Percentiles rank a stretch among this genome's conserved stretches.
Evolutionary conservation across 768 basidiomycete species (phyloP).

Genomic region (Macrocybe gigantea): DNA sequence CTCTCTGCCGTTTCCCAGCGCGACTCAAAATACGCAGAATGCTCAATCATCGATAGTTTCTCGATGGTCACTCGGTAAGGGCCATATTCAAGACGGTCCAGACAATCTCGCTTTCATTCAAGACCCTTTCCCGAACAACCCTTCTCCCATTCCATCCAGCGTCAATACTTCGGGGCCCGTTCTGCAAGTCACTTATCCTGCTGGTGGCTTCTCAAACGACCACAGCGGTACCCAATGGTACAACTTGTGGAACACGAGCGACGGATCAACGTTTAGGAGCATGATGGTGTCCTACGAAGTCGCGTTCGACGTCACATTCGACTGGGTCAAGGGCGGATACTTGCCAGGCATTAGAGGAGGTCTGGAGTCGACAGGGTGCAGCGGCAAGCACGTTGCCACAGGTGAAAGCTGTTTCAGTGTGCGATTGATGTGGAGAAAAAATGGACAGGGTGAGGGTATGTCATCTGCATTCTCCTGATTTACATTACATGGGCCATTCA

Average conservation of each 20-base stretch:
- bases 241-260: slow-evolving; percentile 60
- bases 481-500: too few species aligned
- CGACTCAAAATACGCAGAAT: slow-evolving; percentile 45
- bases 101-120: slow-evolving; percentile 54
- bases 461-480: not conserved
- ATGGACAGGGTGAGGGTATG: slow-evolving; percentile 66
- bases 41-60: slow-evolving; percentile 46
- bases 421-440: slow-evolving; percentile 70
- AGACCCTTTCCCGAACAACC: slow-evolving; percentile 58
- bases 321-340: slow-evolving; percentile 74
- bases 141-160: slow-evolving; percentile 21
- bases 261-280: slow-evolving; percentile 50
- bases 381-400: slow-evolving; percentile 58
- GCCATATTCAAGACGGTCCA: slow-evolving; percentile 52
- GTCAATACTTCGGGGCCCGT: slow-evolving; percentile 33
- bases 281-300: slow-evolving; percentile 75
- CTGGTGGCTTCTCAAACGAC: slow-evolving; percentile 50
- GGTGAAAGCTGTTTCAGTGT: slow-evolving; percentile 70
- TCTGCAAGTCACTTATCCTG: slow-evolving; percentile 60
- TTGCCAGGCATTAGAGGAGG: slow-evolving; percentile 75
- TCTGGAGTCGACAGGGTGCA: slow-evolving; percentile 53
- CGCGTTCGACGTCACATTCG: slow-evolving; percentile 58
- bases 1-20: slow-evolving; percentile 56
- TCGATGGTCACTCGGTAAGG: slow-evolving; percentile 58
- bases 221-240: slow-evolving; percentile 66